These are phyloP conservation scores for Digitaria exilis DNA, from an alignment of 202 grass and related monocot species.

Conservation along the genomic window DNA sequence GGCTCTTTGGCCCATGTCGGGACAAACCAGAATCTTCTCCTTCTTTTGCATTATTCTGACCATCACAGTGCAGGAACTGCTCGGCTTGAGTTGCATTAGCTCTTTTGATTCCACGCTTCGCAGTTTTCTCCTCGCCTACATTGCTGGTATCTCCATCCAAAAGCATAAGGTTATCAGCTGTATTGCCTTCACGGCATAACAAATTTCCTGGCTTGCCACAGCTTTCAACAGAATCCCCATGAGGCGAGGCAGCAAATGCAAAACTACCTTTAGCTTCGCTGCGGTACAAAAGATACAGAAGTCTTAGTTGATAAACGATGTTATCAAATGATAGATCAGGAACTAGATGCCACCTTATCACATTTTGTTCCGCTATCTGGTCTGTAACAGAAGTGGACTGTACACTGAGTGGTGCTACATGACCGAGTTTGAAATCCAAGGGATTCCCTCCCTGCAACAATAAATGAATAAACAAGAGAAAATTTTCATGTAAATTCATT, in stretches of 20 bases:
- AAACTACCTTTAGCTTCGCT: constrained; percentile 94
- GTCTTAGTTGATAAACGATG: constrained; percentile 40
- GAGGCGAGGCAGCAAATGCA: constrained; percentile 76
- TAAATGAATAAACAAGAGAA: constrained; percentile 46
- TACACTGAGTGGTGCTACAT: constrained; percentile 83
- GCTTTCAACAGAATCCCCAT: constrained; percentile 95
- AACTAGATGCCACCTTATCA: constrained; percentile 72
- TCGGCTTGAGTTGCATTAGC: constrained; percentile 46
- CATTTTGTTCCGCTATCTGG: constrained; percentile 74
- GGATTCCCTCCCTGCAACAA: constrained; percentile 90
- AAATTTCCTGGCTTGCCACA: constrained; percentile 68
- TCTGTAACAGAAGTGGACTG: constrained; percentile 90
- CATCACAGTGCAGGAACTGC: constrained; percentile 52
- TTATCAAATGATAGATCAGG: constrained; percentile 26
- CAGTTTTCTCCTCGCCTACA: constrained; percentile 49
- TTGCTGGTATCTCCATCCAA: constrained; percentile 86
- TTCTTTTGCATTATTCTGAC: constrained; percentile 69
- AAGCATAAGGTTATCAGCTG: constrained; percentile 88
- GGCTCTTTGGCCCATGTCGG: constrained; percentile 72
- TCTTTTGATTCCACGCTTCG: constrained; percentile 66
- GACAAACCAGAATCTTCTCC: constrained; percentile 76
- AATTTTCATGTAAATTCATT: constrained; percentile 22
- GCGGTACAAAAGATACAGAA: constrained; percentile 38
- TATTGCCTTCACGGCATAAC: constrained; percentile 68
- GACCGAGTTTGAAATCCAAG: constrained; percentile 87